These are phyloP conservation scores for Penicillium sp. DNA, from an alignment of 2,329 filamentous ascomycete species.

Conservation along the genomic window DNA sequence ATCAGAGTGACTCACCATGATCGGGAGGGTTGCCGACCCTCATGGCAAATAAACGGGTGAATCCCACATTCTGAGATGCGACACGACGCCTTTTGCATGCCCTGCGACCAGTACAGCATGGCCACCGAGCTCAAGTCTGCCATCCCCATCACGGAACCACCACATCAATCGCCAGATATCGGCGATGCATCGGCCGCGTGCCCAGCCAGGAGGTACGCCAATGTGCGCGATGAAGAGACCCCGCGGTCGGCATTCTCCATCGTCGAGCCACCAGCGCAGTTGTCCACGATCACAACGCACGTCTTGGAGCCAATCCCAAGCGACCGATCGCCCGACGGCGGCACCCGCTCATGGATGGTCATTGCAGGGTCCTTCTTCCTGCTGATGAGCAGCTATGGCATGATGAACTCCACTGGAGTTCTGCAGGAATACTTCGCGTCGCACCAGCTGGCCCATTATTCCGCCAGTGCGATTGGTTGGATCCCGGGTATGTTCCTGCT, in stretches of 20 bases:
- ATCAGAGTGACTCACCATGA: constrained; percentile 5
- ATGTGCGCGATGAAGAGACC: constrained; percentile 14
- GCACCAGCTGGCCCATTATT: constrained; percentile 47
- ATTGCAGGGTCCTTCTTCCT: constrained; percentile 39
- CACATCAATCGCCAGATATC: not conserved
- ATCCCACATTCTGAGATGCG: not conserved
- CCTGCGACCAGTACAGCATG: constrained; percentile 1
- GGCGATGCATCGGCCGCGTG: not conserved
- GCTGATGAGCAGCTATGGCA: constrained; percentile 44
- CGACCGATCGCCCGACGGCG: constrained; percentile 36
- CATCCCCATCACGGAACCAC: not conserved
- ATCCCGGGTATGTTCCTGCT: constrained; percentile 51
- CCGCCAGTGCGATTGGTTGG: constrained; percentile 50
- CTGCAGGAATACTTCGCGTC: constrained; percentile 48
- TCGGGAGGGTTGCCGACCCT: constrained; percentile 2
- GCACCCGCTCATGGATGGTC: constrained; percentile 37
- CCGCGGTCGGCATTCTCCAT: constrained; percentile 21
- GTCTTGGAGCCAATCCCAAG: constrained; percentile 9
- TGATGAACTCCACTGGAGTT: constrained; percentile 52
- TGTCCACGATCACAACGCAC: constrained; percentile 20
- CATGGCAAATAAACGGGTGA: not conserved
- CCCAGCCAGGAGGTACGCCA: not conserved
- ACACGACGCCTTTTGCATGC: not conserved
- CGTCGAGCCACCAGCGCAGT: constrained; percentile 18
- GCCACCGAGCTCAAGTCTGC: constrained; percentile 4